phyloP scores from a whole-genome alignment of 2,329 filamentous ascomycete species.

The Calcarisporium arbuscula region DNA sequence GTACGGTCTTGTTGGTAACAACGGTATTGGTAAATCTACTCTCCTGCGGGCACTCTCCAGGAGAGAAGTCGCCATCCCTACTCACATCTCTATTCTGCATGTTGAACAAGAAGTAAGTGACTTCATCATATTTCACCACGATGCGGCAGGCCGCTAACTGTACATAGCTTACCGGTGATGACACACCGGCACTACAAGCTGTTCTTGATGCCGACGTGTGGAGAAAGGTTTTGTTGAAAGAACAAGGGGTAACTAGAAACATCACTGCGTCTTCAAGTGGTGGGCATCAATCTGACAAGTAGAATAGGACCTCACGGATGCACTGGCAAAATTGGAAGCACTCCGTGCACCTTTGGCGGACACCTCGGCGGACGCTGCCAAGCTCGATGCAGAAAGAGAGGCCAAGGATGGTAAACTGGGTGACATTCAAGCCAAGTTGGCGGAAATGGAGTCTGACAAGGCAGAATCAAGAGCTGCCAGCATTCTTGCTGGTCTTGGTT shows the following conservation, averaged over 20 bases:
- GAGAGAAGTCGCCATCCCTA: slow-evolving; percentile 90
- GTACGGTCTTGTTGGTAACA: slow-evolving; percentile 97
- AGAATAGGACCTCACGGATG: slow-evolving; percentile 63
- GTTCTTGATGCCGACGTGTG: slow-evolving; percentile 97
- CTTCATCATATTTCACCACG: neutral
- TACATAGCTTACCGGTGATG: slow-evolving; percentile 78
- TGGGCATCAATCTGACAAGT: slow-evolving; percentile 1
- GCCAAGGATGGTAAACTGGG: slow-evolving; percentile 84
- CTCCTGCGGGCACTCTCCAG: slow-evolving; percentile 83
- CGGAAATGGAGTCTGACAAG: slow-evolving; percentile 99
- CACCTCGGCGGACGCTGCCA: slow-evolving; percentile 81
- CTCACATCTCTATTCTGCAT: slow-evolving; percentile 97
- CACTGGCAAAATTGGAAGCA: slow-evolving; percentile 69
- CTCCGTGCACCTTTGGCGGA: slow-evolving; percentile 79
- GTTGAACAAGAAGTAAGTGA: slow-evolving; percentile 90
- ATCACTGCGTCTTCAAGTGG: neutral
- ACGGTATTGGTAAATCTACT: slow-evolving; percentile 98
- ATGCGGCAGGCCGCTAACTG: neutral
- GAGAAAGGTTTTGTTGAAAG: slow-evolving; percentile 87
- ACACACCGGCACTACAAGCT: slow-evolving; percentile 89
- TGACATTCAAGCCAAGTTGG: slow-evolving; percentile 84
- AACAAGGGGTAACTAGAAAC: slow-evolving; percentile 65
- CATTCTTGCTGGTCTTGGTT: slow-evolving; percentile 93
- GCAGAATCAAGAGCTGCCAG: slow-evolving; percentile 92
- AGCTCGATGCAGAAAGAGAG: slow-evolving; percentile 80